Evolutionary conservation across 1,139 yeast genomes (phyloP).

Genomic region (Sugiyamaella castrensis): DNA sequence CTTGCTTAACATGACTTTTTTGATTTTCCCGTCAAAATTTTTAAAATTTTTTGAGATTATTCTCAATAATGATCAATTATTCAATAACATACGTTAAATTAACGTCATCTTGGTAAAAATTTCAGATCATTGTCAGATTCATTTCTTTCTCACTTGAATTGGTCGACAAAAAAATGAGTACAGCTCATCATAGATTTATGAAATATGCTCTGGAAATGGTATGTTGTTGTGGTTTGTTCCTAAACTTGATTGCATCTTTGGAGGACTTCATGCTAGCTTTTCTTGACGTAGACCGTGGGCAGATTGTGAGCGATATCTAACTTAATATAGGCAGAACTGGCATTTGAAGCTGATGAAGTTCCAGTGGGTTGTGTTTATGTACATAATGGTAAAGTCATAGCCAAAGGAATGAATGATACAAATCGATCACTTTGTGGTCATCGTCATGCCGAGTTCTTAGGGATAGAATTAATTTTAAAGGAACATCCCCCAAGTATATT

Average conservation of each 20-base stretch:
- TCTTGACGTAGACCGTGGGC: not conserved
- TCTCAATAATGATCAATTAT: not conserved
- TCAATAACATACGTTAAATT: not conserved
- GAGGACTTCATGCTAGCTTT: too few species aligned
- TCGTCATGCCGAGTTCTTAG: constrained; percentile 89
- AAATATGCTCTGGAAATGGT: constrained; percentile 44
- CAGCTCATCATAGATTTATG: constrained; percentile 44
- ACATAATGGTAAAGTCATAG: constrained; percentile 52
- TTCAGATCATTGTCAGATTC: not conserved
- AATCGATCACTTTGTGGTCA: constrained; percentile 80
- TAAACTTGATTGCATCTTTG: too few species aligned
- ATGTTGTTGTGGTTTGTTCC: constrained; percentile 5
- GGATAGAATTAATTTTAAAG: constrained; percentile 55
- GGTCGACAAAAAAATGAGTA: constrained; percentile 5
- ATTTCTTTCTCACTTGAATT: not conserved
- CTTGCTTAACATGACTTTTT: too few species aligned
- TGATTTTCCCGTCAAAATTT: too few species aligned
- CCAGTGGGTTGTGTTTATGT: constrained; percentile 74
- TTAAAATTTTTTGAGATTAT: too few species aligned
- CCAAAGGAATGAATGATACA: constrained; percentile 85
- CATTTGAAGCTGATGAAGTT: constrained; percentile 58
- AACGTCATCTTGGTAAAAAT: not conserved
- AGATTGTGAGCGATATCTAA: not conserved
- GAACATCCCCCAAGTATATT: constrained; percentile 40
- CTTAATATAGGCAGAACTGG: constrained; percentile 48